Percentiles rank a stretch among this genome's conserved stretches.
phyloP scores from a whole-genome alignment of 352 stramenopile species.

The Phytophthora multivora region DNA sequence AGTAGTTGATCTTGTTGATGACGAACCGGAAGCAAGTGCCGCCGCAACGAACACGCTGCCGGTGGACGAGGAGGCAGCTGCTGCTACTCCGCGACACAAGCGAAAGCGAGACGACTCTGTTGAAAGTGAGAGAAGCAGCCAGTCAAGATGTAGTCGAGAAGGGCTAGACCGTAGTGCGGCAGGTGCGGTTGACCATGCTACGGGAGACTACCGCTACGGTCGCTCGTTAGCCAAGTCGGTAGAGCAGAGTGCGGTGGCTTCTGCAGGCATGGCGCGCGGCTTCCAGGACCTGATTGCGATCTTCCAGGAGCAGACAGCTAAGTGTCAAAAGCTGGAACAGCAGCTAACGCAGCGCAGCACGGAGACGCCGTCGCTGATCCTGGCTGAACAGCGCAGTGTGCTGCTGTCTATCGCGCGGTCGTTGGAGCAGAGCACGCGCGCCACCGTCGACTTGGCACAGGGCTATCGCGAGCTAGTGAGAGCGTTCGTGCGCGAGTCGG shows the following conservation, averaged over 20 bases:
- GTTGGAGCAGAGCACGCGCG: constrained; percentile 51
- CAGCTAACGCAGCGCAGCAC: constrained; percentile 1
- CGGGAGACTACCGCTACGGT: constrained; percentile 13
- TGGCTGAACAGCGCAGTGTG: constrained; percentile 36
- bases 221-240: constrained; percentile 47
- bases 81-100: constrained; percentile 7
- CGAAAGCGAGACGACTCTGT: constrained; percentile 15
- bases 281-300: constrained; percentile 48
- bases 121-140: neutral
- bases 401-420: constrained; percentile 43
- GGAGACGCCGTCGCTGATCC: neutral
- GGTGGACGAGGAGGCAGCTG: neutral
- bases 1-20: neutral
- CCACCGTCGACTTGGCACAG: constrained; percentile 47
- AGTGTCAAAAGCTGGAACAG: constrained; percentile 28
- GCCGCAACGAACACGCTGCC: neutral
- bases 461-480: constrained; percentile 47
- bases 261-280: constrained; percentile 46
- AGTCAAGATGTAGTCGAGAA: neutral
- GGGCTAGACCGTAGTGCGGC: constrained; percentile 5
- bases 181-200: constrained; percentile 9
- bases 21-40: neutral
- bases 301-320: constrained; percentile 39
- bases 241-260: constrained; percentile 54
- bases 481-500: constrained; percentile 31